A percentile compares a stretch with the other conserved stretches of the same genome.
Evolutionary conservation across 177 flowering plant genomes (phyloP).

Genomic region (Tripterygium wilfordii): DNA sequence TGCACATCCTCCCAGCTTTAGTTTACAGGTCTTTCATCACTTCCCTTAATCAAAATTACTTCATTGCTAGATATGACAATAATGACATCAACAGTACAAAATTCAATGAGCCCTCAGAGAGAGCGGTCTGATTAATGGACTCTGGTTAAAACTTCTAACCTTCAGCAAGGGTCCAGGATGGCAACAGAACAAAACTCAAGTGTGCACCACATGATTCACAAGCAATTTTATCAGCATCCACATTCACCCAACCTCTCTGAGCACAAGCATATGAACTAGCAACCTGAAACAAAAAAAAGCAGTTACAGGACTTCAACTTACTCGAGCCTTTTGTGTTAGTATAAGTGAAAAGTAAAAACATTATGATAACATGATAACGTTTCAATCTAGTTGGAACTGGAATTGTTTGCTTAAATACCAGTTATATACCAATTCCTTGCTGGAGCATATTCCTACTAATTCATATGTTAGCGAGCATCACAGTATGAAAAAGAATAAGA

Average conservation of each 20-base stretch:
- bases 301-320: background rate
- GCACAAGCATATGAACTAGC: slow-evolving; percentile 90
- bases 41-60: too few relatives aligned
- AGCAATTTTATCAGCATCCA: slow-evolving; percentile 60
- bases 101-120: background rate
- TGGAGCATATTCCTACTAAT: too few relatives aligned
- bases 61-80: too few relatives aligned
- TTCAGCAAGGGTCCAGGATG: slow-evolving; percentile 52
- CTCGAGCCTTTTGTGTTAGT: too few relatives aligned
- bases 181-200: slow-evolving; percentile 37
- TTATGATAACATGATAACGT: background rate
- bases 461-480: too few relatives aligned
- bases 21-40: too few relatives aligned
- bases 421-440: too few relatives aligned
- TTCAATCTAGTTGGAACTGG: too few relatives aligned
- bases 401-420: too few relatives aligned
- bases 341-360: background rate
- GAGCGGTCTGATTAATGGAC: too few relatives aligned
- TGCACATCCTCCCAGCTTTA: too few relatives aligned
- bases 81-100: background rate
- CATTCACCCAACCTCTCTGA: slow-evolving; percentile 87
- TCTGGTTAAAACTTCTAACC: slow-evolving; percentile 38
- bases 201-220: slow-evolving; percentile 81
- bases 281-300: slow-evolving; percentile 39
- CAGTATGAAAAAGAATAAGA: too few relatives aligned